Conservation (phyloP, 768 basidiomycete genomes). For the Tricholoma sp. region DNA sequence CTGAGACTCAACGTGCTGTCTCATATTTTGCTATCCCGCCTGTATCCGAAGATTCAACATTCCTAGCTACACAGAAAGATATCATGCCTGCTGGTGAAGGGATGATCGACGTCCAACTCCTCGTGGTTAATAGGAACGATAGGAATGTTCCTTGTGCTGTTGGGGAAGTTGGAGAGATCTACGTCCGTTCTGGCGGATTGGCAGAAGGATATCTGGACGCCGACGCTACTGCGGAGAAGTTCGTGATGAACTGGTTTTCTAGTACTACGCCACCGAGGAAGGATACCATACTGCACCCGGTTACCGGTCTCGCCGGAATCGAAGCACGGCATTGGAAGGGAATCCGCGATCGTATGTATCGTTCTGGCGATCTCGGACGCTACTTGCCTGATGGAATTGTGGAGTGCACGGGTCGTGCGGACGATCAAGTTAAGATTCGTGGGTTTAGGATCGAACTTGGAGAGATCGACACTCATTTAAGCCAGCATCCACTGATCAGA, state of each 20-base stretch:
- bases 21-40: slow-evolving; percentile 94
- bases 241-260: slow-evolving; percentile 92
- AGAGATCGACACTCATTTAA: slow-evolving; percentile 95
- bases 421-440: slow-evolving; percentile 99
- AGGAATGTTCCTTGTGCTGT: slow-evolving; percentile 82
- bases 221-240: slow-evolving; percentile 83
- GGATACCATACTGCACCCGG: slow-evolving; percentile 71
- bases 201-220: slow-evolving; percentile 92
- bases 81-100: slow-evolving; percentile 97
- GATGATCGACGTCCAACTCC: slow-evolving; percentile 96
- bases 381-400: slow-evolving; percentile 90
- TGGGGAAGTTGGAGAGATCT: slow-evolving; percentile 98
- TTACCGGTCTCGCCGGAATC: slow-evolving; percentile 49
- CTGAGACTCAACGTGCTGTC: slow-evolving; percentile 97
- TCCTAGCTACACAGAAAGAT: slow-evolving; percentile 92
- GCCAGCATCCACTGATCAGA: slow-evolving; percentile 87
- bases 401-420: slow-evolving; percentile 95
- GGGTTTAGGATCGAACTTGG: slow-evolving; percentile 98
- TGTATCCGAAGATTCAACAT: slow-evolving; percentile 77
- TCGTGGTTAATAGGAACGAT: slow-evolving; percentile 91
- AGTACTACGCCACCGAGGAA: slow-evolving; percentile 38
- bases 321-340: slow-evolving; percentile 90
- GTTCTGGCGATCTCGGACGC: slow-evolving; percentile 93
- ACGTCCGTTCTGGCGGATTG: slow-evolving; percentile 92
- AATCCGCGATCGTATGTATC: slow-evolving; percentile 95